Evolutionary conservation across 176 grass and related monocot genomes (phyloP).

Genomic region (Pontederia crassipes): DNA sequence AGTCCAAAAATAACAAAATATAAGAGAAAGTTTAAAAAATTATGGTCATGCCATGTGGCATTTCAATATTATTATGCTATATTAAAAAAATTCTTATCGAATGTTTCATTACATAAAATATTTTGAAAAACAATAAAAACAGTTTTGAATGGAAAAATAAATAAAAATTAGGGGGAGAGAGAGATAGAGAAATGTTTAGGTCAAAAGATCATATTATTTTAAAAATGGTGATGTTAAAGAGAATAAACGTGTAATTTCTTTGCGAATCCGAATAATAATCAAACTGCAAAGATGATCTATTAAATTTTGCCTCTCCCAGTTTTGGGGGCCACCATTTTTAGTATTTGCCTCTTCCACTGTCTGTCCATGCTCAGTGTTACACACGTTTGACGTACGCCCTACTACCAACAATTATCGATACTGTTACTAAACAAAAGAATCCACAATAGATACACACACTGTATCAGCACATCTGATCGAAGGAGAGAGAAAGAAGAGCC

Average conservation of each 20-base stretch:
- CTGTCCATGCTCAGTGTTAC: background rate
- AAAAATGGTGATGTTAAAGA: background rate
- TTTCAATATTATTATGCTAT: too few species aligned
- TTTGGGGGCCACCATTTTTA: background rate
- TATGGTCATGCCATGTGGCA: too few species aligned
- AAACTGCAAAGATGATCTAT: too few species aligned
- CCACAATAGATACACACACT: too few species aligned
- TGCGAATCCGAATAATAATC: too few species aligned
- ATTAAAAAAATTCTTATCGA: too few species aligned
- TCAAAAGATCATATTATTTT: background rate
- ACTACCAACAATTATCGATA: too few species aligned
- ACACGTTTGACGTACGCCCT: too few species aligned
- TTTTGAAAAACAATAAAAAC: background rate
- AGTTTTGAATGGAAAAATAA: background rate
- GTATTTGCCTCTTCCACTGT: background rate
- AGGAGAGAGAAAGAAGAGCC: background rate
- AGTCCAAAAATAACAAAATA: too few species aligned
- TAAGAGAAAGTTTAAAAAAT: too few species aligned
- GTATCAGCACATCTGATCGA: background rate
- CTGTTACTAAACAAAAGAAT: background rate
- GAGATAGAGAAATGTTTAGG: background rate
- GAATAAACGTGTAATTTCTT: background rate
- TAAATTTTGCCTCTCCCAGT: too few species aligned
- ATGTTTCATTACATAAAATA: background rate
- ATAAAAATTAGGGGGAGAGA: background rate